A percentile compares a stretch with the other conserved stretches of the same genome.
Evolutionary conservation across 140 eudicot genomes (phyloP).

Genomic region (Senecio squalidus): DNA sequence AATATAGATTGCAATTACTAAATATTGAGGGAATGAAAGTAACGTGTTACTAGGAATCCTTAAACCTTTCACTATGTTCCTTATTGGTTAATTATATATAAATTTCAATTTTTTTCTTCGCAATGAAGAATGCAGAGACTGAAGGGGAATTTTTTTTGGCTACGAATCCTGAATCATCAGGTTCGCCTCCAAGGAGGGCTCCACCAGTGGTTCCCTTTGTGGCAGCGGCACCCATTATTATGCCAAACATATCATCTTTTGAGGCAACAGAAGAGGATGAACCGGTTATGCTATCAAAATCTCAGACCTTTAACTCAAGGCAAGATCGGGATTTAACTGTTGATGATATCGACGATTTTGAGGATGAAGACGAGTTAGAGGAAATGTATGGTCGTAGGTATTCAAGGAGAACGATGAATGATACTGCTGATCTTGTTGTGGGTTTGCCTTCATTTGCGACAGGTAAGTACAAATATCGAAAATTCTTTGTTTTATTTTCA

Average conservation of each 20-base stretch:
- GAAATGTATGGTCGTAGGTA: constrained; percentile 68
- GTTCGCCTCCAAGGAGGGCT: constrained; percentile 85
- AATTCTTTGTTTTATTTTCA: constrained; percentile 11
- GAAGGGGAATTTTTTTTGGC: constrained; percentile 81
- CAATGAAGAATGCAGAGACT: constrained; percentile 70
- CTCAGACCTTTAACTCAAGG: constrained; percentile 52
- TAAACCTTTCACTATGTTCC: constrained; percentile 16
- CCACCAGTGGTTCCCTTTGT: constrained; percentile 70
- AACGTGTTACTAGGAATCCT: constrained; percentile 16
- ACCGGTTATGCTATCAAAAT: constrained; percentile 34
- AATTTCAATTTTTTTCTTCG: background rate
- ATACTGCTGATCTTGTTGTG: constrained; percentile 71
- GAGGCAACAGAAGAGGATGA: constrained; percentile 63
- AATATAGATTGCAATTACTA: constrained; percentile 5
- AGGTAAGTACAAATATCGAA: constrained; percentile 41
- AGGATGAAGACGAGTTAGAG: constrained; percentile 73
- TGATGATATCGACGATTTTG: constrained; percentile 93
- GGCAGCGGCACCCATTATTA: constrained; percentile 53
- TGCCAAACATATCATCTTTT: constrained; percentile 44
- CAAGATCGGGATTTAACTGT: constrained; percentile 73
- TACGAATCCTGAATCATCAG: constrained; percentile 72
- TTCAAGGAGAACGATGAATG: constrained; percentile 81
- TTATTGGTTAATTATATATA: constrained; percentile 5
- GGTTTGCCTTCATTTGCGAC: constrained; percentile 82
- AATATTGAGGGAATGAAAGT: too few species aligned